Evolutionary conservation across 2,329 filamentous ascomycete species (phyloP).

Genomic region (Lecanosticta acicola): DNA sequence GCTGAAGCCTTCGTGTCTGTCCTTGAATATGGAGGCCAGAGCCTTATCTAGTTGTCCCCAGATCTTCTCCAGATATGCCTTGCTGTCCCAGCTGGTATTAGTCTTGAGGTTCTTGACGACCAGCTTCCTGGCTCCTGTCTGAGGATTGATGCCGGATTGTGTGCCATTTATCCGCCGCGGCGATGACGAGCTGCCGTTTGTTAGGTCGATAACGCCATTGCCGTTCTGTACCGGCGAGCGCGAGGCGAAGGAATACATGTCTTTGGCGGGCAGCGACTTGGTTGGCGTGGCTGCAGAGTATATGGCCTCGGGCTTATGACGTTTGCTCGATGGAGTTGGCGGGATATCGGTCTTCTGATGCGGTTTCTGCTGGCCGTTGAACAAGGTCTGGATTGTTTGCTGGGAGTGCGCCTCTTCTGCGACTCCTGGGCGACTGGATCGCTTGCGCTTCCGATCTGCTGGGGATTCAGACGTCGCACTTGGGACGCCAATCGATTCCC

Average conservation of each 20-base stretch:
- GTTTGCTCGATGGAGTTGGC: conserved; percentile 38
- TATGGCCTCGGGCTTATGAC: conserved; percentile 33
- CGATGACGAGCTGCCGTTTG: conserved; percentile 33
- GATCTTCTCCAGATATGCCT: conserved; percentile 71
- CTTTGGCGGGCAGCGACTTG: conserved; percentile 34
- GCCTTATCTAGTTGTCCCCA: conserved; percentile 70
- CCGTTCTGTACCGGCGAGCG: conserved; percentile 33
- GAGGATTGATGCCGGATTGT: conserved; percentile 57
- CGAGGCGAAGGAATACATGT: conserved; percentile 51
- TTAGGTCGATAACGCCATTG: conserved; percentile 39
- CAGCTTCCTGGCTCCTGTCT: conserved; percentile 73
- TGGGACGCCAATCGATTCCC: conserved; percentile 12
- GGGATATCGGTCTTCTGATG: conserved; percentile 17
- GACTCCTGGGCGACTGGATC: conserved; percentile 6
- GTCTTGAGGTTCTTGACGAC: conserved; percentile 87
- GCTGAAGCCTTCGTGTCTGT: conserved; percentile 55
- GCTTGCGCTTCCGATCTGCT: conserved; percentile 23
- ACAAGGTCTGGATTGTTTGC: conserved; percentile 42
- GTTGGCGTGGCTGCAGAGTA: conserved; percentile 19
- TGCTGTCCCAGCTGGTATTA: conserved; percentile 58
- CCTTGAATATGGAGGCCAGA: conserved; percentile 66
- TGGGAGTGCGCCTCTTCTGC: conserved; percentile 29
- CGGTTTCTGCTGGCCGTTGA: conserved; percentile 34
- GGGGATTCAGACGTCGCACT: conserved; percentile 14
- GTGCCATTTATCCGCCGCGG: conserved; percentile 25